phyloP scores from a whole-genome alignment of 2,329 filamentous ascomycete genomes.

The Cercospora sp. region DNA sequence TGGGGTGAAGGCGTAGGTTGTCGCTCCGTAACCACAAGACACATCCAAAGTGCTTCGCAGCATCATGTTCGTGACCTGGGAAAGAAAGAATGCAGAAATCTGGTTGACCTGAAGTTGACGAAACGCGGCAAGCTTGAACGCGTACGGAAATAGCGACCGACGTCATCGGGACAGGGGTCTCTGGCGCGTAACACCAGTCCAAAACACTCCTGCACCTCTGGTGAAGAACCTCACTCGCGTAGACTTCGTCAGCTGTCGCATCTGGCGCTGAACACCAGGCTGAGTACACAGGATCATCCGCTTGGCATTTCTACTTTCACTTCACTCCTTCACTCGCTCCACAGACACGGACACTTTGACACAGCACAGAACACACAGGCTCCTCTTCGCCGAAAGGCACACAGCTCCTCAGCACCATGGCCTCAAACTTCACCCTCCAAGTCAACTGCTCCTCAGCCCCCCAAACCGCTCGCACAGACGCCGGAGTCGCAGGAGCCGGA shows the following conservation, averaged over 20 bases:
- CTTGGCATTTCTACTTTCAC: background rate
- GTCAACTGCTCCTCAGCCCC: conserved; percentile 50
- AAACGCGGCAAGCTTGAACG: background rate
- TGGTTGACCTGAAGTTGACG: background rate
- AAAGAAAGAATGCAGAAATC: too few species aligned
- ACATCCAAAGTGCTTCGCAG: too few species aligned
- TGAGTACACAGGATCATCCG: background rate
- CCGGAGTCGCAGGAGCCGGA: conserved; percentile 60
- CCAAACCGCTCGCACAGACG: conserved; percentile 51
- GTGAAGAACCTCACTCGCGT: background rate
- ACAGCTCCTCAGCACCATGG: conserved; percentile 2
- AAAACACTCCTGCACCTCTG: background rate
- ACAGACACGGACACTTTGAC: background rate
- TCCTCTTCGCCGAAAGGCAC: background rate
- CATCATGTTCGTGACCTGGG: too few species aligned
- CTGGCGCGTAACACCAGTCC: background rate
- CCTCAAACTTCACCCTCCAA: conserved; percentile 18
- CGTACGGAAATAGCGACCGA: background rate
- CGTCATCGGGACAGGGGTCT: background rate
- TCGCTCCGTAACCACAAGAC: too few species aligned
- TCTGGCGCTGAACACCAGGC: background rate
- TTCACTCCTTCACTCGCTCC: background rate
- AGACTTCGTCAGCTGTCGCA: background rate
- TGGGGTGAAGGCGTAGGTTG: too few species aligned
- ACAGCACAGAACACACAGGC: background rate